Percentiles rank a stretch among this genome's conserved stretches.
Conservation (phyloP, 1,284 basidiomycete species). For the Uromyces viciae-fabae region DNA sequence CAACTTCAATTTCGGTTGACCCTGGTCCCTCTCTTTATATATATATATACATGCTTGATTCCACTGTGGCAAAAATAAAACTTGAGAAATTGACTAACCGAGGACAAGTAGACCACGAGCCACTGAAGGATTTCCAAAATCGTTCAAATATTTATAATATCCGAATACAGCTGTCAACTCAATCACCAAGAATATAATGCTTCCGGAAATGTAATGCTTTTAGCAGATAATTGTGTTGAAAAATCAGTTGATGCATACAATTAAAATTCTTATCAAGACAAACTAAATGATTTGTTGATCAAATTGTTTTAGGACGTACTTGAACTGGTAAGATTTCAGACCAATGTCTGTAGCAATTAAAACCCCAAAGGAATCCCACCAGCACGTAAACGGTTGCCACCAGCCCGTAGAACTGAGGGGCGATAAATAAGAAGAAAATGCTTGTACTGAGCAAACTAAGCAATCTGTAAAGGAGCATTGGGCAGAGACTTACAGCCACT, state of each 20-base stretch:
- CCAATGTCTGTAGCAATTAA: conserved; percentile 74
- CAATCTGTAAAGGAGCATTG: background rate
- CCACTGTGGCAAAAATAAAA: background rate
- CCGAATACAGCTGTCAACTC: conserved; percentile 88
- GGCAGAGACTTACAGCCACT: conserved; percentile 68
- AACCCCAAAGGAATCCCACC: conserved; percentile 73
- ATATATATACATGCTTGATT: background rate
- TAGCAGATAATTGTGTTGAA: too few relatives aligned
- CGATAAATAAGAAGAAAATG: background rate
- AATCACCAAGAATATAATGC: conserved; percentile 79
- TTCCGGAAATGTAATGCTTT: conserved; percentile 88
- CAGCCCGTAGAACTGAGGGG: conserved; percentile 73
- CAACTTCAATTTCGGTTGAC: background rate
- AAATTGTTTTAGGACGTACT: conserved; percentile 57
- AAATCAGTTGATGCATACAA: conserved; percentile 37
- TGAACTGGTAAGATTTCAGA: conserved; percentile 80
- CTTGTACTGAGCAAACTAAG: too few relatives aligned
- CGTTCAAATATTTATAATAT: conserved; percentile 85
- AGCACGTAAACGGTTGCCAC: conserved; percentile 74
- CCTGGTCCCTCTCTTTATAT: background rate
- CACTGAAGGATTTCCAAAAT: conserved; percentile 70
- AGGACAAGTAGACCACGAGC: conserved; percentile 23
- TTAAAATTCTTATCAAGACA: background rate
- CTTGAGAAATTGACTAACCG: conserved; percentile 63
- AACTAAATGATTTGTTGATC: background rate